Base-by-base conservation (phyloP, 148 eudicot genomes). In the Rhododendron molle region DNA sequence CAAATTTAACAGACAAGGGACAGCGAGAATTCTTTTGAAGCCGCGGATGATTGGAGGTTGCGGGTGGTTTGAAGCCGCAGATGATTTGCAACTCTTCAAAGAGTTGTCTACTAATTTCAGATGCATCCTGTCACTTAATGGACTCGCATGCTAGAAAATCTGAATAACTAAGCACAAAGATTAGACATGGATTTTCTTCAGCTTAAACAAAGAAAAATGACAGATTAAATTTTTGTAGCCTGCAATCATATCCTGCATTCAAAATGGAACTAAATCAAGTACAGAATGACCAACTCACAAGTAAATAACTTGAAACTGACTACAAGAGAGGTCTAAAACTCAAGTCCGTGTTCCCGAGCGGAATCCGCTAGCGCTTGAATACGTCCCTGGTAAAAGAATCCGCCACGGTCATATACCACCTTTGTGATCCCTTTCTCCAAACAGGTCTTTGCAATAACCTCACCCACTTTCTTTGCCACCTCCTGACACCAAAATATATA, bases 381-480 rank as follows among this genome's bases (percentile, higher is more conserved):
- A 21, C 88, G 88, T 60, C 88, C 88, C 50, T 83, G 77, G 78
- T 86, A 86, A 60, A 77, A 85, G 46, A 83, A 86, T 21, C 88
- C 88, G 4, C 88, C 88, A 60, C 88, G 85, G 43, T 86, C 88
- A 30, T 83, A 86, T 30, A 85, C 88, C 85, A 86, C 88, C 72
- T 52, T 83, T 9, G 83, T 76, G 58, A 86, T 86, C 78, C 88
- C 88, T 83, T 86, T 86, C 83, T 86, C 88, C 83, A 86, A 50
- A 60, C 88, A 86, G 15, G 85, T 46, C 85, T 86, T 86, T 4
- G 88, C 88, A 26, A 86, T 83, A 32, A 36, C 44, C 78, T 86
- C 88, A 32, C 88, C 88, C 38, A 86, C 85, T 78, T 86, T 86
- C 83, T 86, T 86, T 44, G 88, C 88, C 54, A 86, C 85, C 32